phyloP scores from a whole-genome alignment of 768 basidiomycete species.

The Lactarius vividus region DNA sequence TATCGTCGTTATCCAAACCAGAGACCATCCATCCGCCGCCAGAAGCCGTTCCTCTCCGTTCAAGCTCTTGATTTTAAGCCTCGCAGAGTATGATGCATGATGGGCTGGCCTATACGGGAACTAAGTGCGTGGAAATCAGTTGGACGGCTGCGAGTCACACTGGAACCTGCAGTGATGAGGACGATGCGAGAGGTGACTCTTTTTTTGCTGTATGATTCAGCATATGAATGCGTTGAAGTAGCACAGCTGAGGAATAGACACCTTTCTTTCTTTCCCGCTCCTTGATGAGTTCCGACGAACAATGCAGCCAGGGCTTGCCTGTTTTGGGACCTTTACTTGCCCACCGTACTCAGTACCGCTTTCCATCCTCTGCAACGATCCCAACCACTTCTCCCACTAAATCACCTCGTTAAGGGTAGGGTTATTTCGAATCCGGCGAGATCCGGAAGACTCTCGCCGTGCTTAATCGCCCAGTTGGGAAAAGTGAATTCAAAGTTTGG shows the following conservation, averaged over 20 bases:
- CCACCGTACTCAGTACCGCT: constrained; percentile 65
- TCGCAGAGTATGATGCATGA: background rate
- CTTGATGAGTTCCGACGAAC: constrained; percentile 58
- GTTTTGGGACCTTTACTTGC: constrained; percentile 60
- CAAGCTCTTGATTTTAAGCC: background rate
- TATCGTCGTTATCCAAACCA: constrained; percentile 22
- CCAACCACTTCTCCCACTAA: constrained; percentile 61
- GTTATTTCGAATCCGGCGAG: background rate
- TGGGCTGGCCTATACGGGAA: background rate
- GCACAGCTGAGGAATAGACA: background rate
- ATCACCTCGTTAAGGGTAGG: constrained; percentile 45
- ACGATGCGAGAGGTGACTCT: background rate
- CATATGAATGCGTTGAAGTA: background rate
- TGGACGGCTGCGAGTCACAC: background rate
- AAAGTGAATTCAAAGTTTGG: background rate
- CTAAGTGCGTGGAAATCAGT: background rate
- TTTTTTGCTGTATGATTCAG: constrained; percentile 10
- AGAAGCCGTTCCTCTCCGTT: background rate
- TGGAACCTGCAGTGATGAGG: background rate
- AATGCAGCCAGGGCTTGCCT: constrained; percentile 64
- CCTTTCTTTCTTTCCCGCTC: constrained; percentile 50
- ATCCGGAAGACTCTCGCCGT: constrained; percentile 2
- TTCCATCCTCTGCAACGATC: constrained; percentile 53
- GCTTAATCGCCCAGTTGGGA: background rate
- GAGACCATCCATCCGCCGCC: constrained; percentile 25